Evolutionary conservation across 495 filamentous ascomycete genomes (phyloP).

Genomic region (Xylaria flabelliformis): DNA sequence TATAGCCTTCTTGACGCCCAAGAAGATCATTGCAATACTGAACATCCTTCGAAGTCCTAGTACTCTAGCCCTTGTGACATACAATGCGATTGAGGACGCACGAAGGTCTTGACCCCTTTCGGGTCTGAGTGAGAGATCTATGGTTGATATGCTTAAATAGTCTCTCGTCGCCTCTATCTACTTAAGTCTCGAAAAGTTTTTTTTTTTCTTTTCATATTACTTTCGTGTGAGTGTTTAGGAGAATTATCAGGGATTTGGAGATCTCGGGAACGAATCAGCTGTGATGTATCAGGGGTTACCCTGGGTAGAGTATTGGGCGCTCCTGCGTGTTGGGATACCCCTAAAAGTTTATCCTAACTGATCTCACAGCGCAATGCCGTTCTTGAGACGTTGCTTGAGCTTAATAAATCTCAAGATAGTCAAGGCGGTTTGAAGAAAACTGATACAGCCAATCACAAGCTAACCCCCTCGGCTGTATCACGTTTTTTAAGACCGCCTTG

Average conservation of each 20-base stretch:
- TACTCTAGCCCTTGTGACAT: no score
- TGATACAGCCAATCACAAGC: no score
- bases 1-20: no score
- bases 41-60: no score
- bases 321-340: neutral
- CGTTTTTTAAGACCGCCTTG: no score
- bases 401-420: neutral
- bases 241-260: no score
- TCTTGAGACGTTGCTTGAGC: neutral
- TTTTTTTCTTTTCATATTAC: no score
- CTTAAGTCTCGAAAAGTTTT: no score
- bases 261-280: neutral
- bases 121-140: neutral
- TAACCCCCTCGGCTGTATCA: no score
- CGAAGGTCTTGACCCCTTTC: neutral
- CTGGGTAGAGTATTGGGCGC: neutral
- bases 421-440: no score
- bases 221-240: no score
- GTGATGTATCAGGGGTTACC: neutral
- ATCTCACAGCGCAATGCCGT: neutral
- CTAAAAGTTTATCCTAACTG: neutral
- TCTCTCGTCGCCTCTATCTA: neutral
- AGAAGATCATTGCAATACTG: no score
- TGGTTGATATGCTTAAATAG: neutral
- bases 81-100: neutral